Base-by-base conservation (phyloP, 495 filamentous ascomycete species). In the Penicillium simplicissimum region DNA sequence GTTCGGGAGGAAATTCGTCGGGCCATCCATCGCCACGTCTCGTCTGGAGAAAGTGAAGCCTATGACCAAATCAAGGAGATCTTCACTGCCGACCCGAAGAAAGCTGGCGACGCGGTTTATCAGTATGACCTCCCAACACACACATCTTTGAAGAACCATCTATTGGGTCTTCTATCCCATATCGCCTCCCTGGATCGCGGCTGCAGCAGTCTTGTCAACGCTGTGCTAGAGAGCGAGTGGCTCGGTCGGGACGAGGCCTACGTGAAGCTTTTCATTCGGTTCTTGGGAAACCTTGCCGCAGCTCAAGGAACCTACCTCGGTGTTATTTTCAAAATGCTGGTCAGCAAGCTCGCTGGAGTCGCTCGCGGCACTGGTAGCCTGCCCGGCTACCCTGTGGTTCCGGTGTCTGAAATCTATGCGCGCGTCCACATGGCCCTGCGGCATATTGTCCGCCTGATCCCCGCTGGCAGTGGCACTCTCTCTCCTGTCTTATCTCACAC, bases 171-270 rank as follows among this genome's bases (percentile, higher is more conserved):
- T 54, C 83, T 89, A n/a, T 85, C 84, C 51, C 88, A 88, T 61
- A 84, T 90, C 8, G 86, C 88, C 23, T 74, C 85, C 23, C 78
- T 99, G 28, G 82, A 88, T 62, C 86, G 84, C 65, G 84, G 84
- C 49, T 97, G 90, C 75, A 84, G 85, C 19, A 86, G 87, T 2
- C 75, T 99, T 35, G 86, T 97, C 38, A 79, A 85, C 62, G 86
- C 87, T 23, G 79, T 96, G 10, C 75, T 97, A 35, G 77, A 83
- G 60, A 90, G 86, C 71, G 79, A 86, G 38, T 99, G 95, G 95
- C 82, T 97, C 43, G 91, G 90, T 10, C 83, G 92, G 52, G 90
- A 94, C 67, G 87, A 93, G 59, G 76, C 82, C 4, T 97, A 96
- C 74, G 82, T 93, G 40, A 86, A 85, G 60, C 80, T 90, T 3